Conservation (phyloP, 441 rosid genomes). For the California macrophylla region DNA sequence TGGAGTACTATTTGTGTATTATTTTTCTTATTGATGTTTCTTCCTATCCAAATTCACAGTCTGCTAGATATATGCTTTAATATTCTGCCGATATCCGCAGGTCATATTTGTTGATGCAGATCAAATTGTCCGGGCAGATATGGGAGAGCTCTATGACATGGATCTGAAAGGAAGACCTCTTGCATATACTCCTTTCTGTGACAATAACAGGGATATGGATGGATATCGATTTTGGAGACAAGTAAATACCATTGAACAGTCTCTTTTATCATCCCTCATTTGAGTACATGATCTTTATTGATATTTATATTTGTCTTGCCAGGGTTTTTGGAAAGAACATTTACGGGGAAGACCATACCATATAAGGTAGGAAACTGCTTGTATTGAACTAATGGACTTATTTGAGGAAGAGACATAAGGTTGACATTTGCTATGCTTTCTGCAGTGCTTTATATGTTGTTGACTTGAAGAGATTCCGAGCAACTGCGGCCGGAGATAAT, state of each 20-base stretch:
- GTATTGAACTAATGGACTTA: background rate
- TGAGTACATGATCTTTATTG: background rate
- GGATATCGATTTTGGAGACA: constrained; percentile 98
- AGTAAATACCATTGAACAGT: constrained; percentile 27
- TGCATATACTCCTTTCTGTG: constrained; percentile 98
- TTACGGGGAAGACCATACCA: constrained; percentile 82
- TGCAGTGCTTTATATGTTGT: constrained; percentile 92
- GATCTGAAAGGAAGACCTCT: constrained; percentile 94
- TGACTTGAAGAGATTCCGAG: constrained; percentile 83
- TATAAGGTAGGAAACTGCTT: constrained; percentile 56
- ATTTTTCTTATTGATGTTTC: background rate
- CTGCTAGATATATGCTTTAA: background rate
- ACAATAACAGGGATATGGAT: constrained; percentile 96
- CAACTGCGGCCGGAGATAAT: constrained; percentile 96
- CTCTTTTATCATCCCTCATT: background rate
- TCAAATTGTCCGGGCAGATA: constrained; percentile 89
- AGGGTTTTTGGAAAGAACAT: constrained; percentile 99
- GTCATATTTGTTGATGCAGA: constrained; percentile 99
- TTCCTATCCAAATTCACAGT: background rate
- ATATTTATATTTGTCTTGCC: constrained; percentile 15
- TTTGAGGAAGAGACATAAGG: constrained; percentile 6
- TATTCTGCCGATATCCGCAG: constrained; percentile 28
- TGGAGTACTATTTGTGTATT: no score
- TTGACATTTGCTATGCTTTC: constrained; percentile 22
- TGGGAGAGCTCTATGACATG: constrained; percentile 98